Conservation (phyloP, 2,329 filamentous ascomycete species). For the Sclerotinia trifoliorum region DNA sequence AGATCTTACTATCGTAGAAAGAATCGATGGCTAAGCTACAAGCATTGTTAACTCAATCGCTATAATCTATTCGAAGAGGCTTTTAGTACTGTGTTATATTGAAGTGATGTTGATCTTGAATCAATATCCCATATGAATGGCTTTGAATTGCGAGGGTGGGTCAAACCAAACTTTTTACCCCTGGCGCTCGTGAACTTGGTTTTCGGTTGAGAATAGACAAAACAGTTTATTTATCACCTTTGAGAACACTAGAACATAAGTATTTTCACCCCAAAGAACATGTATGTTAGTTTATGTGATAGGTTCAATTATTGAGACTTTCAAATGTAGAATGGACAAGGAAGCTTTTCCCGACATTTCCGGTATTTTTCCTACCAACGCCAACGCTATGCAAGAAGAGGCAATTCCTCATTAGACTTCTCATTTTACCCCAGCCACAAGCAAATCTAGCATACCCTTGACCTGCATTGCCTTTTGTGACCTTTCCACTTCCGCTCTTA, state of each 20-base stretch:
- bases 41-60: no score
- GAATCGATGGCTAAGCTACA: no score
- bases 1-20: no score
- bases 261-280: neutral
- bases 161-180: constrained; percentile 24
- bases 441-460: constrained; percentile 82
- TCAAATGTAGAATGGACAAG: constrained; percentile 20
- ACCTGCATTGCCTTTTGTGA: constrained; percentile 81
- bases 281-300: constrained; percentile 10
- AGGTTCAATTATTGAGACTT: constrained; percentile 23
- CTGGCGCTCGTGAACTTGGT: constrained; percentile 15
- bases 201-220: neutral
- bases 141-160: constrained; percentile 8
- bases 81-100: no score
- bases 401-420: constrained; percentile 16
- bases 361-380: constrained; percentile 34
- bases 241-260: neutral
- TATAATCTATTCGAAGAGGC: no score
- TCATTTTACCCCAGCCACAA: constrained; percentile 52
- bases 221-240: neutral
- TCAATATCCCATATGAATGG: neutral
- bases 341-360: constrained; percentile 22
- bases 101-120: neutral
- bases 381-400: constrained; percentile 45
- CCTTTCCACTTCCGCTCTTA: constrained; percentile 75